These are phyloP conservation scores for Tylopilus cervinicoccineus DNA, from an alignment of 768 basidiomycete genomes.

Conservation along the genomic window DNA sequence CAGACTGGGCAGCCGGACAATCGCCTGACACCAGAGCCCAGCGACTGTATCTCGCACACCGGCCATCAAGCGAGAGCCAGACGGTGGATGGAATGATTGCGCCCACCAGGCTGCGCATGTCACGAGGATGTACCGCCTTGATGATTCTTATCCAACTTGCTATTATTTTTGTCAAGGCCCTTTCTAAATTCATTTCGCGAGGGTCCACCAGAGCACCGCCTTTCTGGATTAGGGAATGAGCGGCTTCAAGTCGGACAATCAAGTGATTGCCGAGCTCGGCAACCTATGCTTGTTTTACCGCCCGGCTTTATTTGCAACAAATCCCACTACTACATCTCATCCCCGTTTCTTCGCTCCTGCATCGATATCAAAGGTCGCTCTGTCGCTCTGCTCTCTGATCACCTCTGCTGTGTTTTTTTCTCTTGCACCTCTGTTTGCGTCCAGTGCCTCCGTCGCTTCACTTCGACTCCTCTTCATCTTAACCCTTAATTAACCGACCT, in stretches of 20 bases:
- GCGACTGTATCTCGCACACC: background rate
- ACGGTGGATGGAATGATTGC: slow-evolving; percentile 19
- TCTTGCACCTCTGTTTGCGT: background rate
- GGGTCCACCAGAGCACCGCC: slow-evolving; percentile 23
- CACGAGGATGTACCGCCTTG: slow-evolving; percentile 21
- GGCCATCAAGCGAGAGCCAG: slow-evolving; percentile 4
- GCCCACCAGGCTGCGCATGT: slow-evolving; percentile 21
- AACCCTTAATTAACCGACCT: slow-evolving; percentile 38
- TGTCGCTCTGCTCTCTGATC: slow-evolving; percentile 11
- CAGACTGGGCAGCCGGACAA: too few relatives aligned
- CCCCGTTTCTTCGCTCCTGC: slow-evolving; percentile 27
- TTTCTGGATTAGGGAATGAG: slow-evolving; percentile 26
- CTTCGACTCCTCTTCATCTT: slow-evolving; percentile 24
- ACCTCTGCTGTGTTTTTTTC: slow-evolving; percentile 4
- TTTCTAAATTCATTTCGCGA: slow-evolving; percentile 22
- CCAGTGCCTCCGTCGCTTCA: slow-evolving; percentile 1
- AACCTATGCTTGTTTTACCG: slow-evolving; percentile 35
- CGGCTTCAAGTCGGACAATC: slow-evolving; percentile 33
- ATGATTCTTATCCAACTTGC: slow-evolving; percentile 17
- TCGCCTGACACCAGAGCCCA: too few relatives aligned
- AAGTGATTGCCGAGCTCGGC: slow-evolving; percentile 37
- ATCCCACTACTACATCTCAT: slow-evolving; percentile 33
- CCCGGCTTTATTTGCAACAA: slow-evolving; percentile 40
- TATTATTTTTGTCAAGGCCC: slow-evolving; percentile 12
- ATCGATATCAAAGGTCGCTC: slow-evolving; percentile 26